A percentile compares a stretch with the other conserved stretches of the same genome.
Evolutionary conservation across 495 filamentous ascomycete genomes (phyloP).

Genomic region (Glonium stellatum): DNA sequence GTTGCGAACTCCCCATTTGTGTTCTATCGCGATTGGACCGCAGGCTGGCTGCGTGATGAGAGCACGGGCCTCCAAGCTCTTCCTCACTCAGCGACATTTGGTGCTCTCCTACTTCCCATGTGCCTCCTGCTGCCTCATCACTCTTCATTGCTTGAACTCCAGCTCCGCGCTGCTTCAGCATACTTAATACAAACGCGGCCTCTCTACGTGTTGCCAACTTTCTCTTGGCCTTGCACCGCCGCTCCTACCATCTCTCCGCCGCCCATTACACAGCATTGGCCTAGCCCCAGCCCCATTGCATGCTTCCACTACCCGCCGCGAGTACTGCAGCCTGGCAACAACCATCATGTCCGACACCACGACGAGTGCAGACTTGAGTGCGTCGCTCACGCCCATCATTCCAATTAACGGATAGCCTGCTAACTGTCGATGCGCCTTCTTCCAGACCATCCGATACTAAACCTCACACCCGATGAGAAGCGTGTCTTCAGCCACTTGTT

Average conservation of each 20-base stretch:
- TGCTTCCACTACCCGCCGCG: slow-evolving; percentile 19
- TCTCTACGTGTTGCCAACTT: slow-evolving; percentile 12
- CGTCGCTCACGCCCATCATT: neutral
- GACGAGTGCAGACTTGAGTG: slow-evolving; percentile 23
- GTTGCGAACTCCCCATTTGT: neutral
- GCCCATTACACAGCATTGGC: slow-evolving; percentile 19
- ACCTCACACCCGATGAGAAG: slow-evolving; percentile 87
- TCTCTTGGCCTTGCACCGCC: slow-evolving; percentile 7
- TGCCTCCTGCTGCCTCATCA: neutral
- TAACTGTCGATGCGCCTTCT: slow-evolving; percentile 14
- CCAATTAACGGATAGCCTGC: neutral
- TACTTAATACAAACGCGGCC: neutral
- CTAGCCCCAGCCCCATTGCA: slow-evolving; percentile 28
- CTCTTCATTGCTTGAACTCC: neutral
- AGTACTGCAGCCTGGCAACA: slow-evolving; percentile 14
- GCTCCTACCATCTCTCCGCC: slow-evolving; percentile 13
- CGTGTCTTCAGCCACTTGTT: slow-evolving; percentile 88
- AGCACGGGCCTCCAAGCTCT: neutral
- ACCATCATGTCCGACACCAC: slow-evolving; percentile 23
- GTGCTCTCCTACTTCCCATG: neutral
- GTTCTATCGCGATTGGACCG: neutral
- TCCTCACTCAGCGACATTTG: neutral
- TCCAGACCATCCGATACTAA: slow-evolving; percentile 57
- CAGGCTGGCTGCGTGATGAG: slow-evolving; percentile 4
- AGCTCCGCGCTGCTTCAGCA: neutral